Evolutionary conservation across 2,329 filamentous ascomycete species (phyloP).

Genomic region (Trichoderma simmonsii): DNA sequence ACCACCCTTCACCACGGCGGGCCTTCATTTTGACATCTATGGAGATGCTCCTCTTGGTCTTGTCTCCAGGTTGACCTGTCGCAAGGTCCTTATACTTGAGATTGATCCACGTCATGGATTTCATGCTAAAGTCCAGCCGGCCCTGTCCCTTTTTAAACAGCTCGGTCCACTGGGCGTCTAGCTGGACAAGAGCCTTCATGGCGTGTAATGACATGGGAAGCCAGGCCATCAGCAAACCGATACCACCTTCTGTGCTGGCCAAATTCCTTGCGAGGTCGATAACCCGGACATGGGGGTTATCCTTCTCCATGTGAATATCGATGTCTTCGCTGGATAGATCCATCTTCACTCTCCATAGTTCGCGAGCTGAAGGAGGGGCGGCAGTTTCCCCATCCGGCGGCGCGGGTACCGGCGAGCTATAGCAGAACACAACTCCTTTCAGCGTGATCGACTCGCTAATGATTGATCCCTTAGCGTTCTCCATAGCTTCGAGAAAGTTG

Average conservation of each 20-base stretch:
- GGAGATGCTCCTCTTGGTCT: constrained; percentile 38
- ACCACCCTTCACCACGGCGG: constrained; percentile 48
- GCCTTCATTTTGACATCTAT: constrained; percentile 52
- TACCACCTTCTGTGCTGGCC: constrained; percentile 54
- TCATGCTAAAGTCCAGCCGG: constrained; percentile 49
- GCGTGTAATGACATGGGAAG: constrained; percentile 62
- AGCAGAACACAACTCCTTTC: constrained; percentile 65
- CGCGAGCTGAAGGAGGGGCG: background rate
- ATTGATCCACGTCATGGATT: constrained; percentile 55
- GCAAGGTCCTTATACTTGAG: constrained; percentile 50
- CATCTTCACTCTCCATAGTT: constrained; percentile 53
- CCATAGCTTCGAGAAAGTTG: constrained; percentile 64
- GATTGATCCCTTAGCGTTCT: constrained; percentile 53
- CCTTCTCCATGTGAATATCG: constrained; percentile 55
- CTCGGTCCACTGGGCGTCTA: constrained; percentile 55
- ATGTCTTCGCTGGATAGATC: constrained; percentile 55
- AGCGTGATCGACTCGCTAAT: constrained; percentile 59
- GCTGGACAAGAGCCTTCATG: constrained; percentile 56
- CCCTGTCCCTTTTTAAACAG: constrained; percentile 43
- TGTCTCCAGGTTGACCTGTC: constrained; percentile 24
- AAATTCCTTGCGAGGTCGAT: constrained; percentile 56
- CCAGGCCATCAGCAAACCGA: constrained; percentile 50
- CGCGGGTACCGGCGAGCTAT: constrained; percentile 41
- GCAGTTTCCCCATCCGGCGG: constrained; percentile 1
- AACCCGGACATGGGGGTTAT: constrained; percentile 66